Conservation (phyloP, 108 stramenopile genomes). For the Cyclotella kingstonii region DNA sequence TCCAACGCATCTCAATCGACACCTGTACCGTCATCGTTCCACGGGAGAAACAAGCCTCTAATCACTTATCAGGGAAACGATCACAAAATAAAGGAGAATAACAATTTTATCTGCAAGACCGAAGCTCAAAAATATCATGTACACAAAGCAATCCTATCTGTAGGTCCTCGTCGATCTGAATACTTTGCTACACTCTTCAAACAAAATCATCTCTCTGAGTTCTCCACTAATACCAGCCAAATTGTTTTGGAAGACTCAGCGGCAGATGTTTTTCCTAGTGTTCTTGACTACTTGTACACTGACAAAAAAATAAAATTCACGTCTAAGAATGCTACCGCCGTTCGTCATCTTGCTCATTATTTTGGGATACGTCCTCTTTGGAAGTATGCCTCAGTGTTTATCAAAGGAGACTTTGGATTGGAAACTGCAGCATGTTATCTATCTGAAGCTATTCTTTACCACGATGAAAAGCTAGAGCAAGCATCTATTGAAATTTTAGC, state of each 20-base stretch:
- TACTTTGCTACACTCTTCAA: slow-evolving; percentile 53
- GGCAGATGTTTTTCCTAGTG: slow-evolving; percentile 42
- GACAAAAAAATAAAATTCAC: slow-evolving; percentile 42
- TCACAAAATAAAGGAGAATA: neutral
- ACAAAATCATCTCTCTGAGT: slow-evolving; percentile 39
- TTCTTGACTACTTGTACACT: slow-evolving; percentile 45
- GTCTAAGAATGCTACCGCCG: slow-evolving; percentile 42
- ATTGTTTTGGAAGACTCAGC: slow-evolving; percentile 45
- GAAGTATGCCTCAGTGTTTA: slow-evolving; percentile 41
- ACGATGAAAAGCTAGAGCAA: slow-evolving; percentile 44
- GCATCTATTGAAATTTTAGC: slow-evolving; percentile 43
- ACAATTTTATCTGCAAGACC: neutral
- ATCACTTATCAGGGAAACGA: slow-evolving; percentile 8
- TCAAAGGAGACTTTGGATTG: slow-evolving; percentile 38
- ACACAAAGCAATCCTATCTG: slow-evolving; percentile 45
- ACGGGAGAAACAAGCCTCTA: slow-evolving; percentile 1
- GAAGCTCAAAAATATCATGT: slow-evolving; percentile 26
- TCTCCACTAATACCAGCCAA: slow-evolving; percentile 27
- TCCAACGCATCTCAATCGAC: neutral
- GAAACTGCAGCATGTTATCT: slow-evolving; percentile 38
- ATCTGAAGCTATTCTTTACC: slow-evolving; percentile 37
- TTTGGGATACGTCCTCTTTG: slow-evolving; percentile 49
- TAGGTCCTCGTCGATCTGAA: slow-evolving; percentile 45
- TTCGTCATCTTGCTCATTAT: slow-evolving; percentile 50
- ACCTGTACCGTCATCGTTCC: neutral